These are phyloP conservation scores for Chalaropsis ovoidea DNA, from an alignment of 2,329 filamentous ascomycete genomes.

Conservation along the genomic window DNA sequence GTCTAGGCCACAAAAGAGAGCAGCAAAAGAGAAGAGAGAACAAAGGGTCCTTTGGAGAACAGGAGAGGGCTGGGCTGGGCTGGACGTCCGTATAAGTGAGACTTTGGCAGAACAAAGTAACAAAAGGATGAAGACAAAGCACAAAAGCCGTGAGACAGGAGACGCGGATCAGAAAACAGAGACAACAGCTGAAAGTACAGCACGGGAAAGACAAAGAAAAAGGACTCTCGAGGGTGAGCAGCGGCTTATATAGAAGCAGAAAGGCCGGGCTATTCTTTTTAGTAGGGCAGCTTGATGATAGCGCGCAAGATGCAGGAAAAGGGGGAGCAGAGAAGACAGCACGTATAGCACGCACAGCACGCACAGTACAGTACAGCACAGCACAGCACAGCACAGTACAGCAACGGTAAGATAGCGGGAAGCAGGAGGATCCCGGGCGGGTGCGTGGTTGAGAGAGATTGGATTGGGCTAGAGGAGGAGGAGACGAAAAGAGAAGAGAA, in stretches of 20 bases:
- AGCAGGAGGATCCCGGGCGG: not conserved
- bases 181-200: not conserved
- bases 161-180: not conserved
- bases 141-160: not conserved
- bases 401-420: not conserved
- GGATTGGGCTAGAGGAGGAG: not conserved
- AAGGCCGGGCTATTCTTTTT: not conserved
- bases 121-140: not conserved
- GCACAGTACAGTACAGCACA: too few species aligned
- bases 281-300: not conserved
- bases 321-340: not conserved
- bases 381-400: too few species aligned
- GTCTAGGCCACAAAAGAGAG: not conserved
- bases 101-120: not conserved
- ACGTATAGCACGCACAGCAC: too few species aligned
- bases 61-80: not conserved
- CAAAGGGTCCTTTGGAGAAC: not conserved
- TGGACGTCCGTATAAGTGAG: slow-evolving; percentile 7
- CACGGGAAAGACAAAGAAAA: not conserved
- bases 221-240: not conserved
- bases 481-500: not conserved
- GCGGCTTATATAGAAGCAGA: not conserved
- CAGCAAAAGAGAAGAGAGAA: not conserved
- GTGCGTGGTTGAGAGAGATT: not conserved
- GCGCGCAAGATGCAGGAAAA: not conserved